Percentiles rank a stretch among this genome's conserved stretches.
Evolutionary conservation across 441 rosid species (phyloP).

Genomic region (Mallotus repandus): DNA sequence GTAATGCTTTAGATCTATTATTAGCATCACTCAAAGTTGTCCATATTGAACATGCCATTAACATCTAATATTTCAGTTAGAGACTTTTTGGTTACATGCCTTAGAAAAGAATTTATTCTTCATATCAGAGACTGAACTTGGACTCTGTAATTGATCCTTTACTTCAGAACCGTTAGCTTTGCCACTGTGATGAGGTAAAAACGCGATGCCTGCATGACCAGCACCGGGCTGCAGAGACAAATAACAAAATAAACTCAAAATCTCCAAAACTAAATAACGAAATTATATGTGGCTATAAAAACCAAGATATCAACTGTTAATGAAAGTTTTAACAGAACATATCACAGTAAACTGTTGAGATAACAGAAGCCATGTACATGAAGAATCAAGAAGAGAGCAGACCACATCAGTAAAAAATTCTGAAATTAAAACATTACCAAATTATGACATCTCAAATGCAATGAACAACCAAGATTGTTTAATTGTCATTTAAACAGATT

Average conservation of each 20-base stretch:
- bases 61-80: constrained; percentile 17
- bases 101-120: constrained; percentile 56
- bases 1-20: neutral
- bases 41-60: constrained; percentile 10
- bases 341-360: neutral
- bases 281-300: neutral
- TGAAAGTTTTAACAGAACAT: neutral
- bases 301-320: neutral
- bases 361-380: neutral
- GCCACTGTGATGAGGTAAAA: constrained; percentile 40
- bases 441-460: neutral
- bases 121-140: constrained; percentile 43
- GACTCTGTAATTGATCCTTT: constrained; percentile 49
- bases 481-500: constrained; percentile 3
- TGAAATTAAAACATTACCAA: neutral
- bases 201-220: constrained; percentile 43
- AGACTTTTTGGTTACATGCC: constrained; percentile 38
- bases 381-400: neutral
- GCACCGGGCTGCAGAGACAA: constrained; percentile 46
- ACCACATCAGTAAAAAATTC: neutral
- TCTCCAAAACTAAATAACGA: neutral
- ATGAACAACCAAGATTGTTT: neutral
- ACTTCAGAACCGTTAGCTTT: constrained; percentile 39
- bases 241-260: constrained; percentile 13
- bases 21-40: constrained; percentile 9